Base-by-base conservation (phyloP, 2,329 filamentous ascomycete genomes). In the Acarospora socialis region DNA sequence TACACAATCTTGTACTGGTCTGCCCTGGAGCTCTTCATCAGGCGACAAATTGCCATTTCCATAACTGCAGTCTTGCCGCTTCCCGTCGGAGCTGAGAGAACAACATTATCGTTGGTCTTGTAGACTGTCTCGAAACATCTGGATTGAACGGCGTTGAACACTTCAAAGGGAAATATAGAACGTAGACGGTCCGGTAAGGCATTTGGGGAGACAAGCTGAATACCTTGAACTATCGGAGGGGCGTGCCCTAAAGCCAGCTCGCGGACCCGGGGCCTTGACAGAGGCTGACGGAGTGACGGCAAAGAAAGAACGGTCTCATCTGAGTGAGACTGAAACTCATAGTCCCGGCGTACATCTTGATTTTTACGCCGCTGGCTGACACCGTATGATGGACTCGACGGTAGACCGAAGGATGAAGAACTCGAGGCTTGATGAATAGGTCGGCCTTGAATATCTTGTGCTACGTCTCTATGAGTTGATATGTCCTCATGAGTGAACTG, bases 71-170 rank as follows among this genome's bases (percentile, higher is more conserved):
- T 92, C 52, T 92, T 92, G 2, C 83, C 82, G 50, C 81, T 86
- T 6, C 82, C 81, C 0, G 82, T 92, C 0, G 83, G 82, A 5
- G 82, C 77, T 1, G 81, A 77, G 9, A 92, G 62, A 0, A 90
- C 79, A 9, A 90, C 62, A 41, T 92, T 92, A 50, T 83, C 68
- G 42, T 76, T 68, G 0, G 70, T 70, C 4, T 64, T 57, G 49
- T 81, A 87, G 1, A 81, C 64, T 0, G 63, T 51, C 0, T 65
- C 50, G 43, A 87, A 90, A 45, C 77, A 83, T 47, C 77, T 82
- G 0, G 82, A 90, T 46, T 92, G 82, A 0, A 87, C 68, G 5
- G 77, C 80, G 49, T 92, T 92, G 58, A 92, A 83, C 0, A 78
- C 53, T 2, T 73, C 66, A 42, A 79, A 90, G 0, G 73, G 66